Conservation (phyloP, 441 rosid genomes). For the Adansonia rubrostipa region DNA sequence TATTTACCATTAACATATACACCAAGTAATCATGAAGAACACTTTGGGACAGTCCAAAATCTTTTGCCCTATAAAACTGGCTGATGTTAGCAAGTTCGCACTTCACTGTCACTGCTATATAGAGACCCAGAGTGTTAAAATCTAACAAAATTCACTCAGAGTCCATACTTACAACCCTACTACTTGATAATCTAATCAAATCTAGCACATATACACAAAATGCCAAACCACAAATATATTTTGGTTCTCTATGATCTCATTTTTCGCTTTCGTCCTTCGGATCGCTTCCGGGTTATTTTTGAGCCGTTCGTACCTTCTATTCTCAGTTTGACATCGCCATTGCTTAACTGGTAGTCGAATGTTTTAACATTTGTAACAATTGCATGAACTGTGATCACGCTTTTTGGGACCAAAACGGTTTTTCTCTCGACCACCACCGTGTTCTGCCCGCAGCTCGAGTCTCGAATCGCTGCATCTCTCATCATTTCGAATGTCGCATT, state of each 20-base stretch:
- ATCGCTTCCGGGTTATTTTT: conserved; percentile 53
- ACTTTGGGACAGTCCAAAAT: neutral
- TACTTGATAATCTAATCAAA: conserved; percentile 23
- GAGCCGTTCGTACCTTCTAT: conserved; percentile 45
- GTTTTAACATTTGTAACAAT: conserved; percentile 69
- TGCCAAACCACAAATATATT: conserved; percentile 9
- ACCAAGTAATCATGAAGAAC: no score
- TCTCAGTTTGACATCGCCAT: conserved; percentile 51
- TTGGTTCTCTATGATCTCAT: conserved; percentile 36
- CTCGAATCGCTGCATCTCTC: conserved; percentile 58
- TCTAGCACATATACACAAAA: conserved; percentile 26
- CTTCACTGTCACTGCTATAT: conserved; percentile 28
- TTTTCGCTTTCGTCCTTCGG: conserved; percentile 57
- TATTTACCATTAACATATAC: no score
- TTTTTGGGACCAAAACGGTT: conserved; percentile 48
- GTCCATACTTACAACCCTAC: conserved; percentile 28
- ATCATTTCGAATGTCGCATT: conserved; percentile 49
- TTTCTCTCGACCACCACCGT: conserved; percentile 59
- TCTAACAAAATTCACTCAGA: conserved; percentile 78
- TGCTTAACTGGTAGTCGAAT: conserved; percentile 30
- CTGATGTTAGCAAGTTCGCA: neutral
- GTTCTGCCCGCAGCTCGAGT: conserved; percentile 56
- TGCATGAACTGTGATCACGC: conserved; percentile 62
- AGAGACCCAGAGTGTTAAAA: conserved; percentile 56
- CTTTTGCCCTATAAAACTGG: neutral